Evolutionary conservation across 257 asterid genomes (phyloP).

Genomic region (Solanum tacnaense): DNA sequence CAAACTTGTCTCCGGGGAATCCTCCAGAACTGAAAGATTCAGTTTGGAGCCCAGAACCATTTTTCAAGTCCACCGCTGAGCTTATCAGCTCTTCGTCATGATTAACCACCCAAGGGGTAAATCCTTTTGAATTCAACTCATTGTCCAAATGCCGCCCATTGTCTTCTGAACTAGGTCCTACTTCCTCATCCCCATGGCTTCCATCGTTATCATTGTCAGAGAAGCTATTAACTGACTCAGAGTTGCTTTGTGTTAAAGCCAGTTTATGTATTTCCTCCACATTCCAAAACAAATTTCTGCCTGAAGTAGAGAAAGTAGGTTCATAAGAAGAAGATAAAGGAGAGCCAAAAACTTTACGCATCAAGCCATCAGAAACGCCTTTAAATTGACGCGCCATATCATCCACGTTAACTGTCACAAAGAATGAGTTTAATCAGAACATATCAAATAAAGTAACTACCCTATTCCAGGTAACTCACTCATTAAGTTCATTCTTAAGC

Average conservation of each 20-base stretch:
- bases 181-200: constrained; percentile 33
- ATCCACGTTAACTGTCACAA: too few relatives aligned
- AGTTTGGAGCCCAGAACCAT: constrained; percentile 22
- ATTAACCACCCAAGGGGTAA: constrained; percentile 37
- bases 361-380: too few relatives aligned
- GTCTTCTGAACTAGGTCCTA: constrained; percentile 32
- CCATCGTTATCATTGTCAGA: constrained; percentile 71
- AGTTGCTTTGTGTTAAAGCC: constrained; percentile 25
- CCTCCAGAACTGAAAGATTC: constrained; percentile 31
- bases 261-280: too few relatives aligned
- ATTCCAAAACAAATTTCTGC: too few relatives aligned
- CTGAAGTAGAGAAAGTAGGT: too few relatives aligned
- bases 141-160: constrained; percentile 57
- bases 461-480: too few relatives aligned
- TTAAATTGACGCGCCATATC: too few relatives aligned
- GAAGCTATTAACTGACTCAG: constrained; percentile 63
- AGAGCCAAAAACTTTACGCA: too few relatives aligned
- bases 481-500: too few relatives aligned
- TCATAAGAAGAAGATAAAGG: too few relatives aligned
- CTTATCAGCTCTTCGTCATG: constrained; percentile 28
- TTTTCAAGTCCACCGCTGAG: constrained; percentile 31
- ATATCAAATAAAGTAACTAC: too few relatives aligned
- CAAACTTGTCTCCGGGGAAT: constrained; percentile 33
- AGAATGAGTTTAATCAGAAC: too few relatives aligned
- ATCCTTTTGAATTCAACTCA: constrained; percentile 48